phyloP scores from a whole-genome alignment of 345 rosid species.

The Camelina hispida region DNA sequence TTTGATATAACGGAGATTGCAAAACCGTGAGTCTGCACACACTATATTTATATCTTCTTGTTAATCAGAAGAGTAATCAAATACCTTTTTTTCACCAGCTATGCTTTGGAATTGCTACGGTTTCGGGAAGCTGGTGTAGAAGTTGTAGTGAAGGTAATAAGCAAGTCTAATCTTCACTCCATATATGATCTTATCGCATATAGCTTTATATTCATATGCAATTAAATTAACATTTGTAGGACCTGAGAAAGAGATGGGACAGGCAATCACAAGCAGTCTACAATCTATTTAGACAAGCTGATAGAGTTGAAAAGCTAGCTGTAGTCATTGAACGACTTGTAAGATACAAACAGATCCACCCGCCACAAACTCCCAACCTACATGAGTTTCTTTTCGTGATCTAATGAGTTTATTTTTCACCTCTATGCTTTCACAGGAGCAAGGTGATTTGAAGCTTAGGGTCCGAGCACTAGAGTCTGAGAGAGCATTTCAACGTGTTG shows the following conservation, averaged over 20 bases:
- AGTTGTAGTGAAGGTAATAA: constrained; percentile 77
- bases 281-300: constrained; percentile 96
- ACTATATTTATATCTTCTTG: neutral
- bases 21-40: constrained; percentile 75
- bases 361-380: neutral
- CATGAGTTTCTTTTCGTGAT: neutral
- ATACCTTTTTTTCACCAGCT: constrained; percentile 54
- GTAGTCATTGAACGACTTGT: constrained; percentile 85
- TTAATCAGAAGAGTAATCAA: constrained; percentile 33
- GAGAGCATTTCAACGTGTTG: constrained; percentile 96
- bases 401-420: constrained; percentile 3
- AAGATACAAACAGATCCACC: constrained; percentile 30
- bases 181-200: neutral
- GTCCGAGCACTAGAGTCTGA: constrained; percentile 93
- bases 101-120: constrained; percentile 88
- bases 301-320: constrained; percentile 92
- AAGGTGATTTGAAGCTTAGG: constrained; percentile 97
- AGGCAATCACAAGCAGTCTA: constrained; percentile 92
- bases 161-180: constrained; percentile 34
- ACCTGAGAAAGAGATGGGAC: constrained; percentile 89
- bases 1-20: constrained; percentile 98
- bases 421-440: constrained; percentile 61
- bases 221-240: constrained; percentile 56
- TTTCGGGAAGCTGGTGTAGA: constrained; percentile 97
- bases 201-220: constrained; percentile 1